Base-by-base conservation (phyloP, 2,329 filamentous ascomycete genomes). In the Simplicillium aogashimaense region DNA sequence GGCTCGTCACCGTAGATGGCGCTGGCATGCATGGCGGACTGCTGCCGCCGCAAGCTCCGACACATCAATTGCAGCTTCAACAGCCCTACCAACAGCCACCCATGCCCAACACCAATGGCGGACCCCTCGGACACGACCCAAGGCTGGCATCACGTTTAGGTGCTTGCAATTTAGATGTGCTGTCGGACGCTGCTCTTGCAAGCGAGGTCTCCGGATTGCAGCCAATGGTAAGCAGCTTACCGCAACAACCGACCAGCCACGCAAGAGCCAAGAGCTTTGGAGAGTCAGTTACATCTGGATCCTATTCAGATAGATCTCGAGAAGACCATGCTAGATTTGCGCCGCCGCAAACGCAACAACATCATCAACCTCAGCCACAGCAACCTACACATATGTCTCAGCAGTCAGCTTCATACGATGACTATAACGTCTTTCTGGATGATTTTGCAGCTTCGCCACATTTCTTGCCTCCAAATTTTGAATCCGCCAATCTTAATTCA, bases 141-240 rank as follows among this genome's bases (percentile, higher is more conserved):
- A 70, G 70, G 29, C 57, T 66, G 28, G 55, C 65, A 17, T 52
- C 67, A 1, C 61, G 73, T 46, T 53, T 64, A 11, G 64, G 61
- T 13, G 70, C 70, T 3, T 76, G 73, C 50, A 78, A 77, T 46
- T 61, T 78, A 29, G 74, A 78, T 44, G 60, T 78, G 9, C 58
- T 78, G 14, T 78, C 74, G 5, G 73, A 78, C 52, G 74, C 74
- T n/a, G 74, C 74, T 7, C 67, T 75, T 14, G 70, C 69, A n/a
- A 73, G 69, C 42, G 71, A 74, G 47, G 68, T 72, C 17, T 67
- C 64, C 44, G 59, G 65, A n/a, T 68, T 74, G 49, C 70, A 69
- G 42, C 62, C 67, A 16, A 67, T 72, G 55, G 64, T 74, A 49
- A 52, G 64, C 9, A 69, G 69, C 17, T 57, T 70, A 25, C 54